A percentile compares a stretch with the other conserved stretches of the same genome.
These are phyloP conservation scores for Furcasterigmium sp. DNA, from an alignment of 2,329 filamentous ascomycete genomes.

Conservation along the genomic window DNA sequence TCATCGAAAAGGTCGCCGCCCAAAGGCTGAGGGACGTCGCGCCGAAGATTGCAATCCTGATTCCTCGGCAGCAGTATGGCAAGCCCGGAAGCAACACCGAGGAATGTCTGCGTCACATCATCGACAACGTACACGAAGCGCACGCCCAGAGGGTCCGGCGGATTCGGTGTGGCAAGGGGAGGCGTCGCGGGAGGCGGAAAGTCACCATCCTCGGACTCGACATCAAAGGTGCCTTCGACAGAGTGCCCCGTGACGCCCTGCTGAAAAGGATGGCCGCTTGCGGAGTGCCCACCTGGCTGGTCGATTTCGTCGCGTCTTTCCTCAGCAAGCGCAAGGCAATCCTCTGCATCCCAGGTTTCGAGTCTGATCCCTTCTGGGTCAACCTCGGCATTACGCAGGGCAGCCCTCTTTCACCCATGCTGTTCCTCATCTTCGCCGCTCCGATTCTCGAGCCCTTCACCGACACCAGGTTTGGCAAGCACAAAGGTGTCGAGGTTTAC, in stretches of 20 bases:
- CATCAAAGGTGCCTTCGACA: constrained; percentile 4
- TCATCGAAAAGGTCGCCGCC: not conserved
- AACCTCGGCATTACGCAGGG: constrained; percentile 6
- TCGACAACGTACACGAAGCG: not conserved
- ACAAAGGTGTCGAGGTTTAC: not conserved
- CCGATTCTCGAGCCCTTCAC: constrained; percentile 3
- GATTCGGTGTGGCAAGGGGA: too few species aligned
- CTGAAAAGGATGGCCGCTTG: not conserved
- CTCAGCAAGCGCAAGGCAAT: not conserved
- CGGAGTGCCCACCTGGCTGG: not conserved
- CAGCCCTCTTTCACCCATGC: constrained; percentile 4
- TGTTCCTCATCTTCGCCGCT: constrained; percentile 3
- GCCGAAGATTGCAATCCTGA: not conserved
- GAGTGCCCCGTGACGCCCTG: not conserved
- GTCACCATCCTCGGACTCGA: not conserved
- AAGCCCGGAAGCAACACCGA: not conserved
- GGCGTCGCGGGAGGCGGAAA: not conserved
- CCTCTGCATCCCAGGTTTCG: not conserved
- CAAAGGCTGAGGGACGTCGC: not conserved
- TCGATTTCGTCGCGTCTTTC: constrained; percentile 1
- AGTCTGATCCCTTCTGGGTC: not conserved
- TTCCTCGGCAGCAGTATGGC: not conserved
- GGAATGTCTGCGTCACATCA: not conserved
- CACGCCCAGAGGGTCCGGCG: not conserved
- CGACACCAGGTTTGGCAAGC: not conserved